Evolutionary conservation across 176 grass and related monocot species (phyloP), one percentile per base, ranked within the genome.

Genomic region (Avena atlantica): DNA sequence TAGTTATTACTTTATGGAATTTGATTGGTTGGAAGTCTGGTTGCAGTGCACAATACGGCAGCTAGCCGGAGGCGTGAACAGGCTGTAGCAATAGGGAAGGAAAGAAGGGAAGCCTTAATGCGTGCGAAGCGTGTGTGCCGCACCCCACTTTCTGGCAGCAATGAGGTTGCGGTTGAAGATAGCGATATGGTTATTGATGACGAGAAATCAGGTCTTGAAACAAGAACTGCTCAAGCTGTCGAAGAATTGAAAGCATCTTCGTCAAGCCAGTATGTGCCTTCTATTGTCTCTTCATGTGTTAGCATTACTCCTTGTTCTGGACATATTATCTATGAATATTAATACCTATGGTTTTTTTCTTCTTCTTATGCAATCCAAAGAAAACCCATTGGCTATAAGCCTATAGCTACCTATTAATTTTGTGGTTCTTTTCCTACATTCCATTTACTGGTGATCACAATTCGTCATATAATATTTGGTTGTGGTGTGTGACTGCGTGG

Each of bases 51-150:
- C 81, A 93, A 44, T 67, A 79, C 76, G 57, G 70, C 94, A 59
- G 89, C 89, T 68, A 90, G 89, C 71, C 85, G 87, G 82, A 90
- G 97, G 83, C 63, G 94, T 61, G 89, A 99, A 66, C 90, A 96
- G 23, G 97, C 92, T 77, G 47, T 96, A 80, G 86, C 92, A 61
- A 83, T 99, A 44, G 92, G 94, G 67, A 99, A 96, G 86, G 97
- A 99, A 91, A 96, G 90, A 90, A 92, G 97, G 58, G 94, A 99
- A 81, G 89, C 94, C n/a, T 91, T 99, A 73, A 96, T 99, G 83
- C 92, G 97, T 63, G 85, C 97, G 70, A 99, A 99, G 83, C 93
- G 97, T 76, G 86, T 99, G 36, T 99, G 94, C 78, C 90, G 85
- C 71, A 85, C 87, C 89, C 86, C 90, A 84, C 65, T 94, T 76